Evolutionary conservation across 148 eudicot species (phyloP).

Genomic region (Spergularia marina): DNA sequence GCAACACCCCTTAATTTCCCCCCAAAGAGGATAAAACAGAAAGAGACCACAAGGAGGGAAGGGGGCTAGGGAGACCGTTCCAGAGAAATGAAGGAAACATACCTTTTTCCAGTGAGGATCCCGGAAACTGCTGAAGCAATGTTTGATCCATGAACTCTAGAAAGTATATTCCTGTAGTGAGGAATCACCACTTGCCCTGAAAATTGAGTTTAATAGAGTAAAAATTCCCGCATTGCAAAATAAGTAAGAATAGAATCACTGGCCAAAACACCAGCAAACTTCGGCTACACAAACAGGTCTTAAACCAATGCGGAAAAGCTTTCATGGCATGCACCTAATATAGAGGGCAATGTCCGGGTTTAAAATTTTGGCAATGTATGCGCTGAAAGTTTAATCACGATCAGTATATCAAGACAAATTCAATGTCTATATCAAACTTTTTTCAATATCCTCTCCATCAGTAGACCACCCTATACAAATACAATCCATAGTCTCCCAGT

Average conservation of each 20-base stretch:
- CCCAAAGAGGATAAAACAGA: not conserved
- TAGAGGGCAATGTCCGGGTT: too few relatives aligned
- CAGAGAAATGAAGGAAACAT: conserved; percentile 7
- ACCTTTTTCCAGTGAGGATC: conserved; percentile 87
- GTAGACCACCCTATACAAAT: too few relatives aligned
- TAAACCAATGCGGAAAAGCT: not conserved
- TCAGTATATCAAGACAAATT: too few relatives aligned
- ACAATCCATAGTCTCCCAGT: too few relatives aligned
- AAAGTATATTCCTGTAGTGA: conserved; percentile 43
- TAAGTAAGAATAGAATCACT: not conserved
- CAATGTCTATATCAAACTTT: too few relatives aligned
- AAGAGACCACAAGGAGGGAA: not conserved
- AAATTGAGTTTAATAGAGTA: conserved; percentile 17
- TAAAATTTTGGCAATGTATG: not conserved
- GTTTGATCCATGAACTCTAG: conserved; percentile 44
- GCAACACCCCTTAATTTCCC: not conserved
- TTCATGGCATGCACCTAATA: not conserved
- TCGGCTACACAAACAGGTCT: not conserved
- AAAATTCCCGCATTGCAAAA: not conserved
- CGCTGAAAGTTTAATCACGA: not conserved
- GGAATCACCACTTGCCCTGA: conserved; percentile 72
- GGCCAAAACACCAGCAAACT: not conserved
- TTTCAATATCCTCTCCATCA: too few relatives aligned
- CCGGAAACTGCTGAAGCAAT: conserved; percentile 58
- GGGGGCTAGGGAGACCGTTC: not conserved